Base-by-base conservation (phyloP, 2,329 filamentous ascomycete species). In the Hypomyces perniciosus region DNA sequence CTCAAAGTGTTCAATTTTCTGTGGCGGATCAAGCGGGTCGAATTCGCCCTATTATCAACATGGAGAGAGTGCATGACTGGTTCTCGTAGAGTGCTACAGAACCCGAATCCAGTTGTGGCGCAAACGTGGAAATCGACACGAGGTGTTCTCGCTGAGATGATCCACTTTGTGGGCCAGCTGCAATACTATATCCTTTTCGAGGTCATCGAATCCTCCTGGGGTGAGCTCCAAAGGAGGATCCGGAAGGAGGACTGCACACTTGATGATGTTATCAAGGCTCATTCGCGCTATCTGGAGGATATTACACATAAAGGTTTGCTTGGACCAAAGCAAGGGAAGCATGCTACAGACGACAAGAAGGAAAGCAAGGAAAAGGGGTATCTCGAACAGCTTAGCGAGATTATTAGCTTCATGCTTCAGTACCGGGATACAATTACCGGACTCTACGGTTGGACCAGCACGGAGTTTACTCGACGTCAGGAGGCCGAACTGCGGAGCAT, bases 151-250 rank as follows among this genome's bases (percentile, higher is more conserved):
- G 91, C 92, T 9, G 95, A 99, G 69, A 99, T 99, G 93, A 89
- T 97, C 12, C 95, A 99, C 67, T 97, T 99, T 64, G 85, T 97
- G 62, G 90, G 90, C 56, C 93, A 99, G 69, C 78, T 99, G 10
- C 93, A 99, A 68, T 96, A 97, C 72, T 99, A 99, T 68, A 96
- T 99, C 59, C 78, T 99, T 8, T 99, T 97, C 63, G 93, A 99
- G 68, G 93, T 99, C 59, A 97, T 99, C 60, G 93, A 99, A 68
- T 86, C 88, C 34, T 93, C 89, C 44, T 99, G 93, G 95, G 88
- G 88, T 55, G 86, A 92, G 63, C 79, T 99, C 2, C 88, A 96
- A 67, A 80, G 82, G 29, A 86, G 87, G 31, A 85, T 97, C 55
- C 83, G 80, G 50, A 90, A 88, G 65, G 89, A 92, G 10, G 88